A percentile compares a stretch with the other conserved stretches of the same genome.
phyloP scores from a whole-genome alignment of 2,329 filamentous ascomycete genomes.

The Arthrobotrys entomopaga region DNA sequence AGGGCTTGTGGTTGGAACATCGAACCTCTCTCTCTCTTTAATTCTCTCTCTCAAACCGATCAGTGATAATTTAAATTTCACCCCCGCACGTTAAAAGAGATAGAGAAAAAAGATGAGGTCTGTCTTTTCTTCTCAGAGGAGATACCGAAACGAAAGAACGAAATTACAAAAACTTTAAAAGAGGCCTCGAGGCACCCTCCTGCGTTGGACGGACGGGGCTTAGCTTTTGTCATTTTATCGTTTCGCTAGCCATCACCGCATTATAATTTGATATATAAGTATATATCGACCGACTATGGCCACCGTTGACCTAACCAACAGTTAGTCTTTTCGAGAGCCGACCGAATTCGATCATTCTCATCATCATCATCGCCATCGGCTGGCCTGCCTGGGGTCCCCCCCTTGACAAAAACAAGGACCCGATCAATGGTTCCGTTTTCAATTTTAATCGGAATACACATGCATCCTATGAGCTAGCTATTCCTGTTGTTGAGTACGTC shows the following conservation, averaged over 20 bases:
- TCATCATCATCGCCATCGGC: no score
- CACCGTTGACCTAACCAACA: no score
- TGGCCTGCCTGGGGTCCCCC: slow-evolving; percentile 4
- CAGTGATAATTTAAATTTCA: no score
- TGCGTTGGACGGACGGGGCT: slow-evolving; percentile 50
- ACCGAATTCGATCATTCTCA: slow-evolving; percentile 26
- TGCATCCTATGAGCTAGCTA: slow-evolving; percentile 23
- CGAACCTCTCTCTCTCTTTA: no score
- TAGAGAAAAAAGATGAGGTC: neutral
- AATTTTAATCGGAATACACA: slow-evolving; percentile 34
- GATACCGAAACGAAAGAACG: slow-evolving; percentile 8
- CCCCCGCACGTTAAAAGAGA: neutral
- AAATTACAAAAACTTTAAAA: slow-evolving; percentile 21
- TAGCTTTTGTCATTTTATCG: slow-evolving; percentile 38
- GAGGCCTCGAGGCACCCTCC: slow-evolving; percentile 38
- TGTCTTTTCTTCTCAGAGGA: neutral
- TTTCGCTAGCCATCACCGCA: slow-evolving; percentile 18
- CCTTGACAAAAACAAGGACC: slow-evolving; percentile 21
- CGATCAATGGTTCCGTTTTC: slow-evolving; percentile 33
- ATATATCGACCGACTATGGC: slow-evolving; percentile 9
- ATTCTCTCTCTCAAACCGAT: no score
- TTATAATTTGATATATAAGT: slow-evolving; percentile 4
- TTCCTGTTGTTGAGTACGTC: no score
- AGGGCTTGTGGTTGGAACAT: no score
- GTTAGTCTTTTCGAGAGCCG: slow-evolving; percentile 3